phyloP scores from a whole-genome alignment of 2,329 filamentous ascomycete species.

The Lachnellula suecica region DNA sequence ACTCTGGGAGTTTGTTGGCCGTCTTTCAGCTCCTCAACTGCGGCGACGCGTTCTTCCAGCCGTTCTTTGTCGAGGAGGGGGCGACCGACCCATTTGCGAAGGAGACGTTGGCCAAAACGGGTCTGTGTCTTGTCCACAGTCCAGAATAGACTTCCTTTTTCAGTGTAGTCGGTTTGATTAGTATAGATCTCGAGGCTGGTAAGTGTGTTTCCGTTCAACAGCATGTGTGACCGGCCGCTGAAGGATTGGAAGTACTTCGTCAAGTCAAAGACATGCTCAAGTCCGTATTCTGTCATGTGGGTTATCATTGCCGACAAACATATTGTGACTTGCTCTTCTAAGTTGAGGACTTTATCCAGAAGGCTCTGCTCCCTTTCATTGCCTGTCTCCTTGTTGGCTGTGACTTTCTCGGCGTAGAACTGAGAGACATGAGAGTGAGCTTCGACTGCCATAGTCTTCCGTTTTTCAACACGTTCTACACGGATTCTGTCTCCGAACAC shows the following conservation, averaged over 20 bases:
- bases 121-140: constrained; percentile 90
- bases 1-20: constrained; percentile 64
- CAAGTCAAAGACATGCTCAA: constrained; percentile 93
- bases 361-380: constrained; percentile 62
- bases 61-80: constrained; percentile 75
- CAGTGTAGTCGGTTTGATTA: constrained; percentile 83
- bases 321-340: constrained; percentile 83
- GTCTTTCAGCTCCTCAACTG: constrained; percentile 82
- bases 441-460: constrained; percentile 80
- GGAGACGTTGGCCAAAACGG: constrained; percentile 79
- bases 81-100: constrained; percentile 93
- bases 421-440: constrained; percentile 85
- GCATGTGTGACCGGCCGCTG: constrained; percentile 90
- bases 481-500: constrained; percentile 89
- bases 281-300: constrained; percentile 85
- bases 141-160: constrained; percentile 93
- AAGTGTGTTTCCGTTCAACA: constrained; percentile 91
- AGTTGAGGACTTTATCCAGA: constrained; percentile 80
- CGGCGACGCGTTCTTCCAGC: constrained; percentile 76
- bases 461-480: constrained; percentile 74
- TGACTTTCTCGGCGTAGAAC: constrained; percentile 88
- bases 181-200: constrained; percentile 94
- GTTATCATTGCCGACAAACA: constrained; percentile 97
- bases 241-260: constrained; percentile 98
- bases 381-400: constrained; percentile 51